Percentiles rank a stretch among this genome's conserved stretches.
Conservation (phyloP, 1,284 basidiomycete species). For the Volvariella volvacea region DNA sequence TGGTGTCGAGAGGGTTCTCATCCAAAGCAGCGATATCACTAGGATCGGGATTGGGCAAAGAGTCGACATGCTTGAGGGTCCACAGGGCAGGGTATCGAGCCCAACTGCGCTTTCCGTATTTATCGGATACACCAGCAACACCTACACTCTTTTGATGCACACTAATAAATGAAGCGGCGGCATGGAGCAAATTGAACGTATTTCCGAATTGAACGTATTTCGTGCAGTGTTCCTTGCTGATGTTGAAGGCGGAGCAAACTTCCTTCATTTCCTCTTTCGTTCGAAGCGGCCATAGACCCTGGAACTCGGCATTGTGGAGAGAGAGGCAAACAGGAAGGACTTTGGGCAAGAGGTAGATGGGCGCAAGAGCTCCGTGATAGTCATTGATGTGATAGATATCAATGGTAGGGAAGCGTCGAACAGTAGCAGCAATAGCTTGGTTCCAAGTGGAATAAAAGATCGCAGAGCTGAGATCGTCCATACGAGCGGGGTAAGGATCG, state of each 20-base stretch:
- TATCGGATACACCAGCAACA: slow-evolving; percentile 93
- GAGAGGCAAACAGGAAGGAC: slow-evolving; percentile 85
- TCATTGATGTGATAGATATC: slow-evolving; percentile 90
- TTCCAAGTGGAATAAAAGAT: slow-evolving; percentile 98
- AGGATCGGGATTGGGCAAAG: slow-evolving; percentile 88
- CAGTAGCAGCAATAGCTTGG: slow-evolving; percentile 86
- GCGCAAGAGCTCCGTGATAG: slow-evolving; percentile 87
- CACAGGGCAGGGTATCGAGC: slow-evolving; percentile 91
- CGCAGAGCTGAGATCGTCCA: slow-evolving; percentile 92
- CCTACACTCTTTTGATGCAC: slow-evolving; percentile 88
- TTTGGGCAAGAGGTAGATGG: slow-evolving; percentile 86
- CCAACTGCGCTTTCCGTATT: slow-evolving; percentile 93
- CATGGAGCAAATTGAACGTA: slow-evolving; percentile 91
- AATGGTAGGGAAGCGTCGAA: slow-evolving; percentile 77
- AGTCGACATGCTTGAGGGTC: slow-evolving; percentile 93
- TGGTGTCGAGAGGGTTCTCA: slow-evolving; percentile 64
- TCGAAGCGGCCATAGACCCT: slow-evolving; percentile 89
- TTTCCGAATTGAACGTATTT: slow-evolving; percentile 97
- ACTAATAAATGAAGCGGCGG: slow-evolving; percentile 86
- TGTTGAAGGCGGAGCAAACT: slow-evolving; percentile 93
- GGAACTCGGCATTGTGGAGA: slow-evolving; percentile 95
- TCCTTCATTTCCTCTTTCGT: slow-evolving; percentile 98
- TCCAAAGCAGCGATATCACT: slow-evolving; percentile 90
- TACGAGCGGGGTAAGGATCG: slow-evolving; percentile 90
- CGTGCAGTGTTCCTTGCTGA: slow-evolving; percentile 89